Evolutionary conservation across 176 grass and related monocot genomes (phyloP), one percentile per base, ranked within the genome.

Genomic region (Aegilops speltoides): DNA sequence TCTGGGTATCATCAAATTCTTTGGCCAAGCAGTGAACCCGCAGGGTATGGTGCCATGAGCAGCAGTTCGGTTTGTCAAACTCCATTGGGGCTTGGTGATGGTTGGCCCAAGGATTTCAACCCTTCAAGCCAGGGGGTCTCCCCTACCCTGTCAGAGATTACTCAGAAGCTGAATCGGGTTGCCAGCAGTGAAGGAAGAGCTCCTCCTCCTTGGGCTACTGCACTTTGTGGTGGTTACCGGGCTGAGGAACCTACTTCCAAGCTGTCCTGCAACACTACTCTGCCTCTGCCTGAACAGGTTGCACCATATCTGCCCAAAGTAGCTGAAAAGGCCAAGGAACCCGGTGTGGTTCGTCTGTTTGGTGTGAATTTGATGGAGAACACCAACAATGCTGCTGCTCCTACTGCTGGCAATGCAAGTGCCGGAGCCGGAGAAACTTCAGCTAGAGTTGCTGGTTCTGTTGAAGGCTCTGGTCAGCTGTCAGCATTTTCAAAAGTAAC

Each of bases 31-130:
- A 84, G 85, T 2, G 92, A 88, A 71, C 65, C 8, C 6, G 23
- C 67, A 28, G 84, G 84, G 68, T 87, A 85, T 17, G 60, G 84
- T 56, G 54, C 81, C 54, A 52, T 81, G 78, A 87, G 76, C 34
- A 68, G 32, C 10, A 80, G 80, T 69, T 83, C 92, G 50, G 78
- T 80, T 54, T 91, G 80, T 78, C 89, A 84, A 52, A 83, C 87
- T 50, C 74, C 89, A 10, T 40, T 87, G 7, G 43, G 73, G 24
- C 75, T 82, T 31, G 56, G 56, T 59, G 92, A 91, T 46, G 78
- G 41, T 68, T 94, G 89, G 92, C 48, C 87, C 71, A 91, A 89
- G 89, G 92, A 85, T 54, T 89, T 81, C 36, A 86, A 84, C 68
- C 78, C 86, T 34, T 79, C 83, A 33, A 74, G 28, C 45, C 89